These are phyloP conservation scores for Penicillium taxi DNA, from an alignment of 495 filamentous ascomycete species.

Conservation along the genomic window DNA sequence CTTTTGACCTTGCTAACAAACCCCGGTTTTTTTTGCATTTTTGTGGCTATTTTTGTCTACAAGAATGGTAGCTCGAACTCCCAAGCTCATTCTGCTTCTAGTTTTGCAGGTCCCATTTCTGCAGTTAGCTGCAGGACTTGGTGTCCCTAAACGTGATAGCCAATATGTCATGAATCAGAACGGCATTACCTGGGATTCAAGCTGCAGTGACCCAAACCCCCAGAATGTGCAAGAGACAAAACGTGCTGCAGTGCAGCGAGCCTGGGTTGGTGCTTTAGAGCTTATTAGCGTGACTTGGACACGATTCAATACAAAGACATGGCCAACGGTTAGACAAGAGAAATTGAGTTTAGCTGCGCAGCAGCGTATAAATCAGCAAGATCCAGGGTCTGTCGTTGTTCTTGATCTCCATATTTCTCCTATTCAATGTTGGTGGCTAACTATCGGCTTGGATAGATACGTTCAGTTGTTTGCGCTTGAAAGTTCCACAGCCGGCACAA, in stretches of 20 bases:
- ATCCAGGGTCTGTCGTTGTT: neutral
- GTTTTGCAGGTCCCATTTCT: neutral
- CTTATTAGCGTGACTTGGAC: neutral
- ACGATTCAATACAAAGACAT: neutral
- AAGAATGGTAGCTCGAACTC: neutral
- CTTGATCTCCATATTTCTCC: neutral
- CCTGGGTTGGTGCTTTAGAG: neutral
- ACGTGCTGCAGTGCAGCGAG: neutral
- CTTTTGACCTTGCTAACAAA: neutral
- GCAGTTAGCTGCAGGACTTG: neutral
- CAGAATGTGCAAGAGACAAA: neutral
- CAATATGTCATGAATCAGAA: neutral
- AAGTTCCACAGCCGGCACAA: neutral
- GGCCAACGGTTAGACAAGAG: neutral
- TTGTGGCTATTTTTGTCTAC: neutral
- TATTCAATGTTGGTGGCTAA: neutral
- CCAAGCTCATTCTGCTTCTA: neutral
- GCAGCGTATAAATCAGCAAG: neutral
- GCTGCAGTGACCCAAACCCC: neutral
- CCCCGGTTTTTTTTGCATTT: neutral
- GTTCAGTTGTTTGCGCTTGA: neutral
- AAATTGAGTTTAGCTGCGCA: neutral
- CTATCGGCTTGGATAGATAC: neutral
- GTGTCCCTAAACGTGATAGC: neutral
- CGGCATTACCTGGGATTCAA: neutral